These are phyloP conservation scores for Chytriomyces confervae DNA, from an alignment of 192 early-diverging fungal genomes.

Conservation along the genomic window DNA sequence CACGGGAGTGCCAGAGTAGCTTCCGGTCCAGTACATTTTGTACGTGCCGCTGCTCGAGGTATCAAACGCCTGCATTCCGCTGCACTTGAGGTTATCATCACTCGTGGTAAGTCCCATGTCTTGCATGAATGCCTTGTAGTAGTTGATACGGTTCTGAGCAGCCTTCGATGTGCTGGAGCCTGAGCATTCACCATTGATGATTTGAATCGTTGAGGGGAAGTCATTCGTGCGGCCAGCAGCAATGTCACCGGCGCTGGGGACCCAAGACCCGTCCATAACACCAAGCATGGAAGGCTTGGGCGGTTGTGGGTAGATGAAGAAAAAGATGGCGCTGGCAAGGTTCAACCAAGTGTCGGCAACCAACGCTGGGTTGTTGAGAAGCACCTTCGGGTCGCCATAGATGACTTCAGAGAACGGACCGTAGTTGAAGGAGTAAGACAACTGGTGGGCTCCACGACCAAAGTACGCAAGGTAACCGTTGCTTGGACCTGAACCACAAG, in stretches of 20 bases:
- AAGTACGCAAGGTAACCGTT: slow-evolving; percentile 5
- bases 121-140: background rate
- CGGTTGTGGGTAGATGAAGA: slow-evolving; percentile 27
- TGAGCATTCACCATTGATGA: slow-evolving; percentile 22
- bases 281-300: slow-evolving; percentile 15
- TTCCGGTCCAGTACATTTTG: slow-evolving; percentile 15
- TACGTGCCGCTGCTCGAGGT: background rate
- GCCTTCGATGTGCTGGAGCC: background rate
- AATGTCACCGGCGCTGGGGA: slow-evolving; percentile 22
- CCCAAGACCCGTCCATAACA: slow-evolving; percentile 13
- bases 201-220: slow-evolving; percentile 13
- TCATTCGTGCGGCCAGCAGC: slow-evolving; percentile 16
- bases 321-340: slow-evolving; percentile 11
- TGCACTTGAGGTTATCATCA: slow-evolving; percentile 4
- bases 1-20: background rate
- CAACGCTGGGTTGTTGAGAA: slow-evolving; percentile 7
- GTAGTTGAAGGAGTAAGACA: slow-evolving; percentile 20
- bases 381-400: slow-evolving; percentile 5
- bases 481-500: slow-evolving; percentile 7
- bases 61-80: slow-evolving; percentile 5
- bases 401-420: background rate
- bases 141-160: slow-evolving; percentile 15
- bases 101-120: slow-evolving; percentile 7
- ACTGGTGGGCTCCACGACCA: slow-evolving; percentile 19
- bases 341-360: slow-evolving; percentile 20